These are phyloP conservation scores for Argentina anserina DNA, from an alignment of 306 rosid genomes.

Conservation along the genomic window DNA sequence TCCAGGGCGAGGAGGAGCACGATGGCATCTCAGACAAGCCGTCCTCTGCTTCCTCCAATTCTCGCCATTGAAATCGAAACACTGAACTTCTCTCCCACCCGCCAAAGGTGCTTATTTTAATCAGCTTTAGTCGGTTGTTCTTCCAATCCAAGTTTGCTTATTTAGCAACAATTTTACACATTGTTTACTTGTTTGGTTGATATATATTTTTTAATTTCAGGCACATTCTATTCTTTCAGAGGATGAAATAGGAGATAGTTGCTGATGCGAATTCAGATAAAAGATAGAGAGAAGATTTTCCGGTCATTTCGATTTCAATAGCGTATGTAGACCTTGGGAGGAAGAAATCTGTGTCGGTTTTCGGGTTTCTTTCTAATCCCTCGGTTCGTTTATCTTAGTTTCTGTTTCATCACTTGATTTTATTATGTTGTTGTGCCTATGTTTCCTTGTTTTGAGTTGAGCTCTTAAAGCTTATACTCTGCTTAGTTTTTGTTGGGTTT, in stretches of 20 bases:
- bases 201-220: constrained; percentile 21
- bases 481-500: constrained; percentile 28
- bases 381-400: constrained; percentile 32
- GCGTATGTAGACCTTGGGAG: constrained; percentile 36
- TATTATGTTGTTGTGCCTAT: constrained; percentile 11
- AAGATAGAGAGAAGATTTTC: constrained; percentile 25
- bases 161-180: not conserved
- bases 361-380: constrained; percentile 45
- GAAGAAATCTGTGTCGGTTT: constrained; percentile 45
- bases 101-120: constrained; percentile 43
- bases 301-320: constrained; percentile 40
- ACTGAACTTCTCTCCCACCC: constrained; percentile 28
- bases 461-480: constrained; percentile 25
- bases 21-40: constrained; percentile 76
- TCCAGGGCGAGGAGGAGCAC: constrained; percentile 84
- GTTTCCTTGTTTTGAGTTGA: constrained; percentile 34
- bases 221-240: constrained; percentile 1
- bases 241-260: constrained; percentile 18
- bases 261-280: not conserved
- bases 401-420: constrained; percentile 4
- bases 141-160: not conserved
- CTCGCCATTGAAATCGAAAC: constrained; percentile 61
- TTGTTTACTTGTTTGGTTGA: not conserved
- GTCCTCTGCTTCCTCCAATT: constrained; percentile 92
- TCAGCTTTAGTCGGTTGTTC: constrained; percentile 7